A percentile compares a stretch with the other conserved stretches of the same genome.
Conservation (phyloP, 306 rosid species). For the Lathyrus oleraceus region DNA sequence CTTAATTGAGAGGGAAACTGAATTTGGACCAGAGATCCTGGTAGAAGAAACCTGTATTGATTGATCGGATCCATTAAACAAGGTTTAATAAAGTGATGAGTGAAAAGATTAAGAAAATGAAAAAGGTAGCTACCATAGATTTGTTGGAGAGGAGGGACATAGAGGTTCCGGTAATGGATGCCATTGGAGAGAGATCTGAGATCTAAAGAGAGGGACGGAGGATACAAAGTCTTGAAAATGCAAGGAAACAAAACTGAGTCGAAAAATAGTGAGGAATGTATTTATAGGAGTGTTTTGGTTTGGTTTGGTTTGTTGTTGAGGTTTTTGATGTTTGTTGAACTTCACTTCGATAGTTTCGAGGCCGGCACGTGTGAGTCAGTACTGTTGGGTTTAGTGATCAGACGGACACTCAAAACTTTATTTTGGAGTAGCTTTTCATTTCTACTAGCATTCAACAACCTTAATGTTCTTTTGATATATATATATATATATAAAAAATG, state of each 20-base stretch:
- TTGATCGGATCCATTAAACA: not conserved
- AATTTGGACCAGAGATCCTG: conserved; percentile 51
- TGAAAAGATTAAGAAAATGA: not conserved
- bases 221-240: conserved; percentile 28
- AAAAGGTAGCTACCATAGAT: conserved; percentile 33
- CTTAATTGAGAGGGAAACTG: conserved; percentile 60
- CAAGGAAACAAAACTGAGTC: not conserved
- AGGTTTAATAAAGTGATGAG: not conserved
- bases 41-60: conserved; percentile 48
- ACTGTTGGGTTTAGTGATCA: not conserved
- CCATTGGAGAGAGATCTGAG: conserved; percentile 46
- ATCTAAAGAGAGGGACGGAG: conserved; percentile 52
- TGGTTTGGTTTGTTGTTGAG: not conserved
- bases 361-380: conserved; percentile 1
- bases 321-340: conserved; percentile 4
- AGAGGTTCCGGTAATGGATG: conserved; percentile 48
- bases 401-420: not conserved
- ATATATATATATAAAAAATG: no score
- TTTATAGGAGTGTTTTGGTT: not conserved
- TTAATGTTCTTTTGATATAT: no score
- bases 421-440: no score
- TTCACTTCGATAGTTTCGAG: not conserved
- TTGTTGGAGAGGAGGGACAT: conserved; percentile 42
- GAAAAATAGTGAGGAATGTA: not conserved
- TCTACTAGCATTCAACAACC: no score